Evolutionary conservation across 2,329 filamentous ascomycete genomes (phyloP).

Genomic region (Talaromyces rugulosus): DNA sequence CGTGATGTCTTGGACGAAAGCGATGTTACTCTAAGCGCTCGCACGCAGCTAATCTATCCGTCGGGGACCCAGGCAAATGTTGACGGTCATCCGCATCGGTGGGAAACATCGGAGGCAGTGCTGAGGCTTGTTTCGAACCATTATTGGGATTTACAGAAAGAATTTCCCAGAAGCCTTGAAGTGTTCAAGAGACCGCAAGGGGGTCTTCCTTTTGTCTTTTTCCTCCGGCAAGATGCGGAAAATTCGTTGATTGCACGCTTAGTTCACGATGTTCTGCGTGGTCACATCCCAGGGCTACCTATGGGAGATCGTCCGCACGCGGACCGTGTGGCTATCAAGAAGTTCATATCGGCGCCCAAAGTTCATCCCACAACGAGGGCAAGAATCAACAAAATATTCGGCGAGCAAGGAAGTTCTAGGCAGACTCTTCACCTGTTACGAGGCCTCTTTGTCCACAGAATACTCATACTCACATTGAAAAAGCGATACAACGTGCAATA

Average conservation of each 20-base stretch:
- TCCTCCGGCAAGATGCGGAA: neutral
- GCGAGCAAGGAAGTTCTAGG: conserved; percentile 22
- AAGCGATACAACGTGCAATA: conserved; percentile 67
- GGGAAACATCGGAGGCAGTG: neutral
- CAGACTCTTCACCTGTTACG: conserved; percentile 54
- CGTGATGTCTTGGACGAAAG: neutral
- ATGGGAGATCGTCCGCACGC: neutral
- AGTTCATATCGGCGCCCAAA: neutral
- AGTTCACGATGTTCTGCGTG: neutral
- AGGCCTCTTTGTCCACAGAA: conserved; percentile 54
- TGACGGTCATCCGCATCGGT: neutral
- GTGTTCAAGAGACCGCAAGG: neutral
- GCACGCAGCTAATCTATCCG: neutral
- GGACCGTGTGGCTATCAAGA: neutral
- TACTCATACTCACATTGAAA: conserved; percentile 39
- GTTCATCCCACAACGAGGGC: neutral
- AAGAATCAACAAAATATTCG: conserved; percentile 22
- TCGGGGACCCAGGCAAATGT: neutral
- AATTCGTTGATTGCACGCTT: neutral
- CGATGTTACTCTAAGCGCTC: neutral
- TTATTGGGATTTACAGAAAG: neutral
- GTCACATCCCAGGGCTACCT: neutral
- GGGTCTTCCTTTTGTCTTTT: neutral
- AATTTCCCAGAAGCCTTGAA: neutral
- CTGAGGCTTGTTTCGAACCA: neutral